Percentiles rank a stretch among this genome's conserved stretches.
Conservation (phyloP, 768 basidiomycete species). For the Suillus tomentosus region DNA sequence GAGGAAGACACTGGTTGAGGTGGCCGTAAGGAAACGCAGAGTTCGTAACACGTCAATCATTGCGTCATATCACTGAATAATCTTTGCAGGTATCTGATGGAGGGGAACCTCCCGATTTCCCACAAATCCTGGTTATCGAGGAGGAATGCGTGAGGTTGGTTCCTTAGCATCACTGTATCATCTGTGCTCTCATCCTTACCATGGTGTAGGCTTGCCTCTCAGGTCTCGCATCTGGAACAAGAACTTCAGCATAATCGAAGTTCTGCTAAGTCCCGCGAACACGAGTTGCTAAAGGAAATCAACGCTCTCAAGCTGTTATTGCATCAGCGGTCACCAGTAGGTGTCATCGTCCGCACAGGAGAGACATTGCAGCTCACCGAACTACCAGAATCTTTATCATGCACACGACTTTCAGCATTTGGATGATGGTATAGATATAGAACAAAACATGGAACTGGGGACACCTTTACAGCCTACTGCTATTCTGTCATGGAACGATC, state of each 20-base stretch:
- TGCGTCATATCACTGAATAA: not conserved
- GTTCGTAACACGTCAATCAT: conserved; percentile 13
- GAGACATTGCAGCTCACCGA: not conserved
- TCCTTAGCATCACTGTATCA: not conserved
- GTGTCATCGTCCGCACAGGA: conserved; percentile 6
- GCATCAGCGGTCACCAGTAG: conserved; percentile 9
- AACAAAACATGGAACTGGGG: conserved; percentile 54
- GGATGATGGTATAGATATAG: conserved; percentile 37
- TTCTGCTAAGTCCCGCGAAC: conserved; percentile 34
- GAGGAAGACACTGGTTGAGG: conserved; percentile 31
- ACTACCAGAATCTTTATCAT: conserved; percentile 13
- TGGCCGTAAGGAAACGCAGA: conserved; percentile 24
- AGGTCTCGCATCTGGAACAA: conserved; percentile 29
- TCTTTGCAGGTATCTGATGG: not conserved
- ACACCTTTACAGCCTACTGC: conserved; percentile 47
- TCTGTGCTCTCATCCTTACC: not conserved
- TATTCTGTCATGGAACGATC: conserved; percentile 14
- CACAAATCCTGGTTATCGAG: conserved; percentile 31
- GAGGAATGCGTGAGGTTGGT: conserved; percentile 40
- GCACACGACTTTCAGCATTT: conserved; percentile 25
- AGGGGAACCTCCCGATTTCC: conserved; percentile 19
- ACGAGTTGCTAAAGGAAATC: conserved; percentile 36
- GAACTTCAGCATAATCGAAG: conserved; percentile 30
- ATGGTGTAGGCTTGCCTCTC: conserved; percentile 32
- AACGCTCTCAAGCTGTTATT: conserved; percentile 16